Evolutionary conservation across 768 basidiomycete species (phyloP).

Genomic region (Wakefieldia striispora): DNA sequence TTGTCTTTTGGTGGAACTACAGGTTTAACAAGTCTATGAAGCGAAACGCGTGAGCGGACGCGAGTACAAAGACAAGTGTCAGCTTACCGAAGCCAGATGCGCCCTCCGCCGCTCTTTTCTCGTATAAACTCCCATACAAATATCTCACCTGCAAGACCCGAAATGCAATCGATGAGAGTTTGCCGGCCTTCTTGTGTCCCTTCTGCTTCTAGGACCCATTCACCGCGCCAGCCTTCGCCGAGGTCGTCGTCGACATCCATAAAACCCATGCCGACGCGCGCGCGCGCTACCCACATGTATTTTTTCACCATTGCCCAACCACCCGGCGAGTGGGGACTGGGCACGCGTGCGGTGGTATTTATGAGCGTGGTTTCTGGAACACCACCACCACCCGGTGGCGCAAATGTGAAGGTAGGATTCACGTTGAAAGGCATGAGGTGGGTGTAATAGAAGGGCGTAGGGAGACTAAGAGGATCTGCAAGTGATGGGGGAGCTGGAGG

Average conservation of each 20-base stretch:
- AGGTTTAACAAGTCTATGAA: conserved; percentile 23
- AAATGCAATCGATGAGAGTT: conserved; percentile 53
- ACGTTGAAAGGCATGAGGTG: conserved; percentile 51
- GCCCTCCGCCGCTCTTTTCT: conserved; percentile 58
- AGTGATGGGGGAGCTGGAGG: conserved; percentile 54
- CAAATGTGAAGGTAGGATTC: conserved; percentile 27
- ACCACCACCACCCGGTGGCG: conserved; percentile 31
- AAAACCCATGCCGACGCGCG: conserved; percentile 38
- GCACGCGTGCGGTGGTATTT: conserved; percentile 37
- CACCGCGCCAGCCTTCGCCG: conserved; percentile 70
- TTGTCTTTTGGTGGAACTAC: conserved; percentile 20
- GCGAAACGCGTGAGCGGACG: not conserved
- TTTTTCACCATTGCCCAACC: conserved; percentile 60
- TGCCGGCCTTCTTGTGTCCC: conserved; percentile 68
- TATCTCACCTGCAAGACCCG: conserved; percentile 32
- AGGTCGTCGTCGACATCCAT: conserved; percentile 39
- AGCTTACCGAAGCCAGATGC: conserved; percentile 65
- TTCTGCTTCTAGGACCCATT: conserved; percentile 80
- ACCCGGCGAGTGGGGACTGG: conserved; percentile 57
- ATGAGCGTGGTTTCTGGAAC: conserved; percentile 50
- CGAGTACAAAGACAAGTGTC: not conserved
- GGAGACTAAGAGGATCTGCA: conserved; percentile 56
- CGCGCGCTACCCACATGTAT: conserved; percentile 63
- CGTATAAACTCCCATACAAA: conserved; percentile 55
- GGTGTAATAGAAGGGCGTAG: conserved; percentile 73